Base-by-base conservation (phyloP, 139 green algal genomes). In the Chloropicon primus region DNA sequence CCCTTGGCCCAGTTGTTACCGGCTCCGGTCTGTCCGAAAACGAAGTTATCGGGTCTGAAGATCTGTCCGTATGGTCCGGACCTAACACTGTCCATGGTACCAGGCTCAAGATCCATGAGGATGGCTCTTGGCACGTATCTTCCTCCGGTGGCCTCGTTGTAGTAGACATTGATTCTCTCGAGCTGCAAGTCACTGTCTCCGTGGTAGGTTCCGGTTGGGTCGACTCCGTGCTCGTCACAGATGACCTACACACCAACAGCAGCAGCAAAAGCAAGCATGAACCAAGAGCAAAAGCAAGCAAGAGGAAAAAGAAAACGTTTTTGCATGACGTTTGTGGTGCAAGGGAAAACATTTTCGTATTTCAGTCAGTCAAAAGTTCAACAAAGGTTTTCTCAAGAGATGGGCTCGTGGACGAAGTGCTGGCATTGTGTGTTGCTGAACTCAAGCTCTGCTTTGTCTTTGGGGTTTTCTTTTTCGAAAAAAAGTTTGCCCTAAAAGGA, bases 1-100 rank as follows among this genome's bases (percentile, higher is more conserved):
- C 94, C 94, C 89, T 98, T 98, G 75, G 94, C 94, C 94, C 94
- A 98, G 92, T 98, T 98, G 89, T 98, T 98, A 28, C 94, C 94
- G 26, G 94, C 94, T 24, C 94, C 94, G 76, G 91, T 96, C 89
- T 98, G 94, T 27, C 95, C 93, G 77, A 98, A 97, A 3, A 98
- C 90, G 80, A 98, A 97, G 91, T 98, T 98, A 85, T 98, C 95
- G 17, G 95, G 95, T 80, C 93, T 86, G 87, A 95, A 96, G 76
- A 97, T 93, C 86, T 98, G 95, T 78, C 94, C 94, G 79, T 91
- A 98, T 26, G 93, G 94, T 22, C 94, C 94, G n/a, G 93, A 94
- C 53, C 94, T 89, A 17, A 98, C 93, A 54, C 84, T 92, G 86
- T 98, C 94, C 92, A 98, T 97, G 78, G 93, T 97, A 53, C 94